phyloP scores from a whole-genome alignment of 2,329 filamentous ascomycete species.

The Aspergillaceae sp. region DNA sequence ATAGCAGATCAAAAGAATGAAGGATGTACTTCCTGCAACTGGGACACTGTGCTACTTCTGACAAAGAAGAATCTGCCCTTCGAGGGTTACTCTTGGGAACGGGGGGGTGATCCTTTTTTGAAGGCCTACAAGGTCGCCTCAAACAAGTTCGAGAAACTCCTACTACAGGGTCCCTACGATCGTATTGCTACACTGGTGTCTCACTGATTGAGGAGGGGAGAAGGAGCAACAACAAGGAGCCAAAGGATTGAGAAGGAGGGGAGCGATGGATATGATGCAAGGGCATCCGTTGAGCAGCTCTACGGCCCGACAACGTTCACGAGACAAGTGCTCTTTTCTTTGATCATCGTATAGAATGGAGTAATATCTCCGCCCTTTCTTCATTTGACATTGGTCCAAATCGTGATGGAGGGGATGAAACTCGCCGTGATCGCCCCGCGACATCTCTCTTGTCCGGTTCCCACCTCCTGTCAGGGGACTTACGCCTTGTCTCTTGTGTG shows the following conservation, averaged over 20 bases:
- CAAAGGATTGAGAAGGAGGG: neutral
- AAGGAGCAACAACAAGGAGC: neutral
- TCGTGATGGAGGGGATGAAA: neutral
- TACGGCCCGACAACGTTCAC: neutral
- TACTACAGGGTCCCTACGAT: neutral
- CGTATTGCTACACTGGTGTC: neutral
- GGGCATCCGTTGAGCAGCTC: neutral
- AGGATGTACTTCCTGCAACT: neutral
- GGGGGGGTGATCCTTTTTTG: neutral
- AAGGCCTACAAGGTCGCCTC: neutral
- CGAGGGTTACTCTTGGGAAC: neutral
- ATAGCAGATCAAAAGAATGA: neutral
- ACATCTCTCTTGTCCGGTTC: neutral
- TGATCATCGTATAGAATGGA: neutral
- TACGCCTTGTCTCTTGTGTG: neutral
- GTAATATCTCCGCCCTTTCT: too few relatives aligned
- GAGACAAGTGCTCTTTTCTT: neutral
- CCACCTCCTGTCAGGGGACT: neutral
- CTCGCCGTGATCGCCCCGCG: neutral
- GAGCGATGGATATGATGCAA: neutral
- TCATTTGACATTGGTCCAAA: neutral
- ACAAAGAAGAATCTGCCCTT: neutral
- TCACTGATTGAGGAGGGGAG: neutral
- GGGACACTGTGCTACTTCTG: neutral
- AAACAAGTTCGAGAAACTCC: neutral